These are phyloP conservation scores for Aphanocladium album DNA, from an alignment of 2,329 filamentous ascomycete genomes.

Conservation along the genomic window DNA sequence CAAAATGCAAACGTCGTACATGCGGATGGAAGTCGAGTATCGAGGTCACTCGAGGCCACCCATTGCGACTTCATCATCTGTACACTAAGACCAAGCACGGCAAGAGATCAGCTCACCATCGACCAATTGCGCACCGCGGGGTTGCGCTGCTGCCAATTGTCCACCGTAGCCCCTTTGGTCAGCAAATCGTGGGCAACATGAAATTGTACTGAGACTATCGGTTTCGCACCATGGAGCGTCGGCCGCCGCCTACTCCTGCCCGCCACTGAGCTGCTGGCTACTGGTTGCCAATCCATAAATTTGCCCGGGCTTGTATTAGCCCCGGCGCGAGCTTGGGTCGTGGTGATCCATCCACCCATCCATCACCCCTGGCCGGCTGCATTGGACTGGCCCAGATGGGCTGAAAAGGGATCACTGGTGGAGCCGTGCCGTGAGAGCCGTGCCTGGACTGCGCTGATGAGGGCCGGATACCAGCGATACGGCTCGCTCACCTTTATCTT, in stretches of 20 bases:
- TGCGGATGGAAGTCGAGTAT: background rate
- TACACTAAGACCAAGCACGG: background rate
- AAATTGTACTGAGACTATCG: background rate
- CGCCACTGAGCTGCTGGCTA: background rate
- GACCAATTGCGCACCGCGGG: background rate
- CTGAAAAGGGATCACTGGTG: background rate
- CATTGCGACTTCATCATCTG: no score
- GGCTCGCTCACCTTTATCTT: no score
- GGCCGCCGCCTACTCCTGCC: background rate
- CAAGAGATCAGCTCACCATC: background rate
- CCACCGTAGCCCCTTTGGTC: background rate
- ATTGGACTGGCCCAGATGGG: background rate
- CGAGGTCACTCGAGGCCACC: background rate
- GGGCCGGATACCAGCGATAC: background rate
- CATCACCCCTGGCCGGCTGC: background rate
- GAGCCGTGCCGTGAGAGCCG: background rate
- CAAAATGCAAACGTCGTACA: no score
- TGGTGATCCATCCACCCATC: background rate
- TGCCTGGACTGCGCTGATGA: no score
- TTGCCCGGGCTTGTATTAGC: background rate
- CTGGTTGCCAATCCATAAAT: background rate
- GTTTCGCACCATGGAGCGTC: background rate
- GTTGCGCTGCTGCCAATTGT: background rate
- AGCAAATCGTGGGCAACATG: background rate
- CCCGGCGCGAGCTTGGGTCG: background rate